Evolutionary conservation across 345 rosid genomes (phyloP).

Genomic region (Viola odorata): DNA sequence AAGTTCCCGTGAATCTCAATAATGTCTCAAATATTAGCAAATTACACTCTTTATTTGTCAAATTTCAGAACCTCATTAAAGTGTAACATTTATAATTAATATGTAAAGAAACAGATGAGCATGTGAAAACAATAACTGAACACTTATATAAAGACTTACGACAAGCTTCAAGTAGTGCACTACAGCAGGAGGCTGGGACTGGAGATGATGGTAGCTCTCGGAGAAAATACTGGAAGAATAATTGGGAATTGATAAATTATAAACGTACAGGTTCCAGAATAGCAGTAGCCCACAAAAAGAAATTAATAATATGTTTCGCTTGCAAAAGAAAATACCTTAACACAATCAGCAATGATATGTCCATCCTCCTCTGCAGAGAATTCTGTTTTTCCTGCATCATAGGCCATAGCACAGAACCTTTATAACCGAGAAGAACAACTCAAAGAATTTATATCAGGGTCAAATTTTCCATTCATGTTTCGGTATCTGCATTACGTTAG

Average conservation of each 20-base stretch:
- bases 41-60: too few relatives aligned
- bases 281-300: slow-evolving; percentile 5
- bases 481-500: too few relatives aligned
- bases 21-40: too few relatives aligned
- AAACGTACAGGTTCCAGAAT: slow-evolving; percentile 1
- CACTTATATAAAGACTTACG: slow-evolving; percentile 53
- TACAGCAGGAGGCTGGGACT: slow-evolving; percentile 97
- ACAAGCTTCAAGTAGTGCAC: slow-evolving; percentile 86
- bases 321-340: slow-evolving; percentile 50
- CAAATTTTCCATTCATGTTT: too few relatives aligned
- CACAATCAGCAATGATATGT: slow-evolving; percentile 90
- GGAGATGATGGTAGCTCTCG: slow-evolving; percentile 99
- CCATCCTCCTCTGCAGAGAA: slow-evolving; percentile 73
- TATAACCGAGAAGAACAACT: background rate
- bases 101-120: background rate
- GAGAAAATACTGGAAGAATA: slow-evolving; percentile 62
- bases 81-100: background rate
- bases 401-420: slow-evolving; percentile 9
- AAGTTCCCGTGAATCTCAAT: too few relatives aligned
- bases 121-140: slow-evolving; percentile 14
- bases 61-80: too few relatives aligned
- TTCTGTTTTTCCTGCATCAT: slow-evolving; percentile 65
- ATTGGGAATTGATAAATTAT: slow-evolving; percentile 17
- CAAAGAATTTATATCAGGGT: background rate
- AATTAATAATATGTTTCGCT: background rate